These are phyloP conservation scores for Kwoniella sp. DNA, from an alignment of 768 basidiomycete genomes.

Conservation along the genomic window DNA sequence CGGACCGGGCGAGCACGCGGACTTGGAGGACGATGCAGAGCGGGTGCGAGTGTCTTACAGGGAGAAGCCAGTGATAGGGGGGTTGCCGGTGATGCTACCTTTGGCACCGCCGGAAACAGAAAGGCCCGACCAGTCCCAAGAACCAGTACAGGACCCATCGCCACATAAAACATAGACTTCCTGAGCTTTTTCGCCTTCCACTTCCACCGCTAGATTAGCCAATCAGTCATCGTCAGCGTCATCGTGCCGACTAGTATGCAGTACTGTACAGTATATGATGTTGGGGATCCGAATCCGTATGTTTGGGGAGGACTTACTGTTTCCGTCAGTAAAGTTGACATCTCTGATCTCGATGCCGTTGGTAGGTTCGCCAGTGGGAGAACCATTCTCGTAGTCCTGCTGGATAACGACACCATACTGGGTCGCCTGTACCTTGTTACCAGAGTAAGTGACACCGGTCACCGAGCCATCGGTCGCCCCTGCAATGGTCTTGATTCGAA, in stretches of 20 bases:
- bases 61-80: slow-evolving; percentile 16
- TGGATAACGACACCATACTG: slow-evolving; percentile 1
- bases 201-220: background rate
- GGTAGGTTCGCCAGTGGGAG: slow-evolving; percentile 2
- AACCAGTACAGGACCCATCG: slow-evolving; percentile 6
- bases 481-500: slow-evolving; percentile 6
- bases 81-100: slow-evolving; percentile 7
- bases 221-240: background rate
- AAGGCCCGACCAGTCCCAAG: slow-evolving; percentile 7
- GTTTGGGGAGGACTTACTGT: slow-evolving; percentile 16
- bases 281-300: too few species aligned
- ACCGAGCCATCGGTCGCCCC: slow-evolving; percentile 8
- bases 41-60: too few species aligned
- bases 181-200: background rate
- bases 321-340: slow-evolving; percentile 1
- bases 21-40: too few species aligned
- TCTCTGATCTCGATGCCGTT: slow-evolving; percentile 12
- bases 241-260: too few species aligned
- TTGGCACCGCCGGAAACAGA: slow-evolving; percentile 3
- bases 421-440: slow-evolving; percentile 1
- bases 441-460: slow-evolving; percentile 3
- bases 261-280: too few species aligned
- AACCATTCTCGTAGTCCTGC: slow-evolving; percentile 13
- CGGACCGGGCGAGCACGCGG: too few species aligned
- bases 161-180: slow-evolving; percentile 15